phyloP scores from a whole-genome alignment of 73 alveolate species.

The Tetrahymena malaccensis region DNA sequence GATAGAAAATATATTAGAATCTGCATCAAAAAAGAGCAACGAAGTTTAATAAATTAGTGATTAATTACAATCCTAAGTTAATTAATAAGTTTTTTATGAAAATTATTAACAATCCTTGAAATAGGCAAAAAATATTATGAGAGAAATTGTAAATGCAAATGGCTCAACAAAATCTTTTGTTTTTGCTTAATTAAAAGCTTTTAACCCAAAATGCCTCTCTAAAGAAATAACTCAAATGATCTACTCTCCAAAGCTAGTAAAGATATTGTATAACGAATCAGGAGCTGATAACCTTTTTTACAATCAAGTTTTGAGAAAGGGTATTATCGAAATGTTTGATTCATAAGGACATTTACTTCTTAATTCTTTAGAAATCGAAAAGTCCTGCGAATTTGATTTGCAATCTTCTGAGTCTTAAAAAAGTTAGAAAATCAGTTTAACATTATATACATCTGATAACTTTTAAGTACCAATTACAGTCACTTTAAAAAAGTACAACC shows the following conservation, averaged over 20 bases:
- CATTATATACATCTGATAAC: neutral
- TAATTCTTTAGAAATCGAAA: neutral
- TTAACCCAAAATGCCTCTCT: neutral
- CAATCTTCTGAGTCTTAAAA: neutral
- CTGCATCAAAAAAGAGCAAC: neutral
- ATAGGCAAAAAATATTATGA: neutral
- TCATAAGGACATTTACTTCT: neutral
- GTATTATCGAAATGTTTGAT: neutral
- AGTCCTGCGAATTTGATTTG: neutral
- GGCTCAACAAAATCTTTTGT: neutral
- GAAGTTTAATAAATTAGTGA: neutral
- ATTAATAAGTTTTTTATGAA: neutral
- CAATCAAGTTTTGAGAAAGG: neutral
- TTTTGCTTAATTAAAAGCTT: neutral
- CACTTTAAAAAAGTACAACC: neutral
- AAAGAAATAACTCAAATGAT: neutral
- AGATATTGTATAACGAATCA: neutral
- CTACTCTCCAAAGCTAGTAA: neutral
- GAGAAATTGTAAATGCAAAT: neutral
- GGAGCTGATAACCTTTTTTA: neutral
- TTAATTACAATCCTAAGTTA: neutral
- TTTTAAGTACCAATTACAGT: neutral
- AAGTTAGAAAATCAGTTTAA: neutral
- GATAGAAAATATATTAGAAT: neutral
- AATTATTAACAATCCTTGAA: neutral